These are phyloP conservation scores for Orobanche coerulescens DNA, from an alignment of 257 asterid species.

Conservation along the genomic window DNA sequence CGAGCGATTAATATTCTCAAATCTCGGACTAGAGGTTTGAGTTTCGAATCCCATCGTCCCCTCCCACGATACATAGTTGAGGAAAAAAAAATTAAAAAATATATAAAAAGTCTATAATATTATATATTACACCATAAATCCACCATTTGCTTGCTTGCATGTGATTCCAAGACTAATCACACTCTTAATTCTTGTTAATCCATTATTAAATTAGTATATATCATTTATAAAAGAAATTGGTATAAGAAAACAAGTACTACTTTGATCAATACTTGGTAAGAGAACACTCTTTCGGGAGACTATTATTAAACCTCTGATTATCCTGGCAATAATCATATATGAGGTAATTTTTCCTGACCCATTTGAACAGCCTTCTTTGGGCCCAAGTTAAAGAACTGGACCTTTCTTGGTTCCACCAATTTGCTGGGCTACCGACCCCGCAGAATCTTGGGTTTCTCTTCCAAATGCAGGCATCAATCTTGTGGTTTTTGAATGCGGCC, in stretches of 20 bases:
- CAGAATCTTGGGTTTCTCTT: slow-evolving; percentile 42
- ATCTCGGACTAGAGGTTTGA: too few species aligned
- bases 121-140: too few species aligned
- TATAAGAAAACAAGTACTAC: not conserved
- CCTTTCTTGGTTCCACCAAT: slow-evolving; percentile 70
- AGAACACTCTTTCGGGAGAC: slow-evolving; percentile 60
- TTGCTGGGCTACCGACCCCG: slow-evolving; percentile 27
- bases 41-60: too few species aligned
- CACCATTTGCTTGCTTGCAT: not conserved
- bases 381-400: slow-evolving; percentile 40
- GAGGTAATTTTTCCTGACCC: slow-evolving; percentile 57
- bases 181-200: not conserved
- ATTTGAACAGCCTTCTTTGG: slow-evolving; percentile 56
- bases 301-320: slow-evolving; percentile 44
- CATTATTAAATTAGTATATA: not conserved
- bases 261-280: slow-evolving; percentile 53
- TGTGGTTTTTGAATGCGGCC: slow-evolving; percentile 40
- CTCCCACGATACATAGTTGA: too few species aligned
- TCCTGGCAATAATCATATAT: slow-evolving; percentile 75
- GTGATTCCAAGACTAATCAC: not conserved
- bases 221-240: too few species aligned
- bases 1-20: too few species aligned
- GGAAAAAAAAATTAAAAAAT: too few species aligned
- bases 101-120: too few species aligned
- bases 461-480: slow-evolving; percentile 73